phyloP scores from a whole-genome alignment of 345 rosid species.

The Crucihimalaya himalaica region DNA sequence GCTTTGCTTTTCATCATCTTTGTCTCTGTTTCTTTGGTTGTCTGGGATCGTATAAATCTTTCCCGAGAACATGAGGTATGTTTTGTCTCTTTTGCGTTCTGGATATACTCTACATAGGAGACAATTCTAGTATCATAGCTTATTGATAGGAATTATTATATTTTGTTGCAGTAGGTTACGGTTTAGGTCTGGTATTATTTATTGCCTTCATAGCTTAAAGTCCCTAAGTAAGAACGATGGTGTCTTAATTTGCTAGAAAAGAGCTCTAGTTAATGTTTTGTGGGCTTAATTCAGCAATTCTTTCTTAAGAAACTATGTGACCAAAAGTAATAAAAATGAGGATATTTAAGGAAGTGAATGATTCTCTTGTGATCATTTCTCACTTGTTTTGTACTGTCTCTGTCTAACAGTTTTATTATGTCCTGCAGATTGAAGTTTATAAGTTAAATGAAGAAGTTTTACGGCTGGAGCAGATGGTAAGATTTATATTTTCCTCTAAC shows the following conservation, averaged over 20 bases:
- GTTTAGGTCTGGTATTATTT: neutral
- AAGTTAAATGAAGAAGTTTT: slow-evolving; percentile 39
- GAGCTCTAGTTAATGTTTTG: neutral
- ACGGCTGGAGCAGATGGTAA: slow-evolving; percentile 41
- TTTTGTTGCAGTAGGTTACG: neutral
- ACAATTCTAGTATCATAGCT: neutral
- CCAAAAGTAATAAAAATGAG: neutral
- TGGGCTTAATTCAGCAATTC: neutral
- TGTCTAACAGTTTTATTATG: neutral
- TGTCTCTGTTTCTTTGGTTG: slow-evolving; percentile 54
- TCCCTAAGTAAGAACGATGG: slow-evolving; percentile 1
- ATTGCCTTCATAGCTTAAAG: neutral
- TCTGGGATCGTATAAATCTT: slow-evolving; percentile 94
- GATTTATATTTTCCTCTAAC: neutral
- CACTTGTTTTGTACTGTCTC: neutral
- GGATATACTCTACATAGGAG: neutral
- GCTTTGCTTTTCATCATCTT: slow-evolving; percentile 73
- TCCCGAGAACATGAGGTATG: slow-evolving; percentile 70
- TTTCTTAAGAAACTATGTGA: neutral
- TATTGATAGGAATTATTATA: neutral
- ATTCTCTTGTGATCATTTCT: slow-evolving; percentile 9
- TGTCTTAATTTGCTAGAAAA: neutral
- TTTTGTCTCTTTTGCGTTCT: slow-evolving; percentile 1
- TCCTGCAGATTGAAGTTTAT: slow-evolving; percentile 33
- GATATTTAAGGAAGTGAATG: slow-evolving; percentile 3